Percentiles rank a stretch among this genome's conserved stretches.
phyloP scores from a whole-genome alignment of 2,329 filamentous ascomycete genomes.

The Dactylonectria macrodidyma region DNA sequence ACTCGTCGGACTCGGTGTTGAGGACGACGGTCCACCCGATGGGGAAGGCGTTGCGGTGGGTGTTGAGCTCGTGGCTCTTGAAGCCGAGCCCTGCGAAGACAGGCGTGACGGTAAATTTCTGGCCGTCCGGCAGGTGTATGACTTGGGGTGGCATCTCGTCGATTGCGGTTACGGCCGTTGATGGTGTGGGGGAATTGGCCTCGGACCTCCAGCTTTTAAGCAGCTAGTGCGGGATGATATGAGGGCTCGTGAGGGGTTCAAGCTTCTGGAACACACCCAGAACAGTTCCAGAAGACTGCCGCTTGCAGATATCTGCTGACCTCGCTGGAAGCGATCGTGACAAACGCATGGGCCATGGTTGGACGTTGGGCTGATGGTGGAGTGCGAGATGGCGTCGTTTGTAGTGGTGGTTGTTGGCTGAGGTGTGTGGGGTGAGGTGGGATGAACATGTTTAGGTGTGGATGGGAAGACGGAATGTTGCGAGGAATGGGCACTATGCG shows the following conservation, averaged over 20 bases:
- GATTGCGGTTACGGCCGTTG: constrained; percentile 28
- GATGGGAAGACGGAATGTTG: neutral
- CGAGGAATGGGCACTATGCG: neutral
- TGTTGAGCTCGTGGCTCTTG: constrained; percentile 83
- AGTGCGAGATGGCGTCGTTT: constrained; percentile 32
- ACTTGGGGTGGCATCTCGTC: constrained; percentile 58
- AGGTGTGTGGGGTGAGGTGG: constrained; percentile 31
- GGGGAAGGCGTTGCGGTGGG: constrained; percentile 80
- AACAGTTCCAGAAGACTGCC: constrained; percentile 47
- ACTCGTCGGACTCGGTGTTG: constrained; percentile 70
- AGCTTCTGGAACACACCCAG: constrained; percentile 39
- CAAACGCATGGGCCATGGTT: constrained; percentile 51
- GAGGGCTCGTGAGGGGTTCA: constrained; percentile 34
- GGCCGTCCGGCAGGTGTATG: constrained; percentile 88
- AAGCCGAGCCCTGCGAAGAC: constrained; percentile 95
- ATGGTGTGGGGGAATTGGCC: constrained; percentile 42
- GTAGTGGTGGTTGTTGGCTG: constrained; percentile 34
- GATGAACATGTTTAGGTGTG: constrained; percentile 14
- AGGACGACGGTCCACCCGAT: constrained; percentile 93
- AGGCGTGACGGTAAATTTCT: constrained; percentile 83
- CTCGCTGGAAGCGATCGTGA: constrained; percentile 46
- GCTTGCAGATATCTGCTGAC: constrained; percentile 46
- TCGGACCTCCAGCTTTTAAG: constrained; percentile 42
- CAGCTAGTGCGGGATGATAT: constrained; percentile 33
- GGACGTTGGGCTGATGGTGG: constrained; percentile 43